Percentiles rank a stretch among this genome's conserved stretches.
Evolutionary conservation across 371 early-diverging fungal species (phyloP).

Genomic region (Batkoa obscura): DNA sequence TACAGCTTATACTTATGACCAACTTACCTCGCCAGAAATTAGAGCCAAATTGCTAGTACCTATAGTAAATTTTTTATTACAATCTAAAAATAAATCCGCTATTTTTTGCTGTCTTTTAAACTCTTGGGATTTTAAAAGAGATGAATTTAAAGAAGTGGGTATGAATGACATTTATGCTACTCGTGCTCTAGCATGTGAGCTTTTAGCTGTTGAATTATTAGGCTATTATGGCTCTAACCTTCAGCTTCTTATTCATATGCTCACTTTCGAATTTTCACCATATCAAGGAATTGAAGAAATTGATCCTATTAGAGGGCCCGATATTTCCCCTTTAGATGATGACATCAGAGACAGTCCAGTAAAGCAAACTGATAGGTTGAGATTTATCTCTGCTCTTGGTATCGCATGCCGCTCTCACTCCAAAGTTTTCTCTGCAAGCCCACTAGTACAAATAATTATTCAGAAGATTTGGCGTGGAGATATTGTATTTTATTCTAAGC

Average conservation of each 20-base stretch:
- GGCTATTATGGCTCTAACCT: not conserved
- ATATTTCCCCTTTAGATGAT: not conserved
- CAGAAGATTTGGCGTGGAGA: conserved; percentile 4
- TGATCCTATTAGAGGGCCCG: no score
- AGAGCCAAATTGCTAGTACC: not conserved
- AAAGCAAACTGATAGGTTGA: not conserved
- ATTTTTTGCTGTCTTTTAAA: not conserved
- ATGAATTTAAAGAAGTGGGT: not conserved
- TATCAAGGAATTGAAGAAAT: not conserved
- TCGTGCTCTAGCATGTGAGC: not conserved
- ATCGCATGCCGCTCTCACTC: not conserved
- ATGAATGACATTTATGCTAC: not conserved
- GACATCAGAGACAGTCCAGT: not conserved
- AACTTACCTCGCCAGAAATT: not conserved
- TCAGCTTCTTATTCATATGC: not conserved
- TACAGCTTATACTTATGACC: not conserved
- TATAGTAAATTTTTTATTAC: not conserved
- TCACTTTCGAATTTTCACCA: conserved; percentile 6
- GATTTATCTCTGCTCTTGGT: not conserved
- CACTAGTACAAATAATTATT: not conserved
- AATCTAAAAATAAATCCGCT: not conserved
- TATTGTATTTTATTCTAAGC: conserved; percentile 4
- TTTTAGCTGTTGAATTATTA: conserved; percentile 1
- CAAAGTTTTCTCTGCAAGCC: not conserved
- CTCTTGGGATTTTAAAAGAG: not conserved